Evolutionary conservation across 257 asterid genomes (phyloP), one percentile per base, ranked within the genome.

Genomic region (Nicotiana sylvestris): DNA sequence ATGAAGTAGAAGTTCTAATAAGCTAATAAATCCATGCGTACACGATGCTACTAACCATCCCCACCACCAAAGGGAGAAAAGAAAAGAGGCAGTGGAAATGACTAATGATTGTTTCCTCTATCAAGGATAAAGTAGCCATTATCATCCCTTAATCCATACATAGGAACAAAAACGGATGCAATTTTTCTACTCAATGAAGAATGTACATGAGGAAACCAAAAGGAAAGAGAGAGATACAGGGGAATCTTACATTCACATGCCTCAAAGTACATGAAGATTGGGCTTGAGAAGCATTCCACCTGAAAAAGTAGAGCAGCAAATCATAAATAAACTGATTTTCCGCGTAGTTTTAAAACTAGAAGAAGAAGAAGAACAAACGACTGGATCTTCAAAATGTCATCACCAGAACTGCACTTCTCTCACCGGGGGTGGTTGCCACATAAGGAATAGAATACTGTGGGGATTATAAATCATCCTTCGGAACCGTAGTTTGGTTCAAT

Each of bases 241-340:
- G 27, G 49, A 27, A 49, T 12, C 43, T 74, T 49, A 74, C 80
- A 83, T 84, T 82, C 35, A n/a, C 15, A 66, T 68, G 51, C 60
- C 61, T 74, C 78, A 27, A n/a, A 53, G 78, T 16, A 80, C 27
- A 21, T n/a, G 64, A 67, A 83, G 68, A 37, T 53, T 66, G 87
- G 35, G 58, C 81, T 82, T 18, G 77, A 74, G 86, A 78, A 84
- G 80, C 8, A 37, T 72, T 65, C 39, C 30, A 74, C 80, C 80
- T 74, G 62, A 74, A 13, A 49, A 74, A 74, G 51, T 51, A 74
- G 62, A 74, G 62, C 49, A 49, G 39, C 60, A 74, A 74, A 46
- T 55, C 62, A 74, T 49, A 74, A 13, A 49, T 29, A 74, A 49
- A 74, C 51, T 30, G 21, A 74, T 74, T 49, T 74, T 46, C 27